Evolutionary conservation across 176 grass and related monocot species (phyloP), one percentile per base, ranked within the genome.

Genomic region (Oryza rufipogon): DNA sequence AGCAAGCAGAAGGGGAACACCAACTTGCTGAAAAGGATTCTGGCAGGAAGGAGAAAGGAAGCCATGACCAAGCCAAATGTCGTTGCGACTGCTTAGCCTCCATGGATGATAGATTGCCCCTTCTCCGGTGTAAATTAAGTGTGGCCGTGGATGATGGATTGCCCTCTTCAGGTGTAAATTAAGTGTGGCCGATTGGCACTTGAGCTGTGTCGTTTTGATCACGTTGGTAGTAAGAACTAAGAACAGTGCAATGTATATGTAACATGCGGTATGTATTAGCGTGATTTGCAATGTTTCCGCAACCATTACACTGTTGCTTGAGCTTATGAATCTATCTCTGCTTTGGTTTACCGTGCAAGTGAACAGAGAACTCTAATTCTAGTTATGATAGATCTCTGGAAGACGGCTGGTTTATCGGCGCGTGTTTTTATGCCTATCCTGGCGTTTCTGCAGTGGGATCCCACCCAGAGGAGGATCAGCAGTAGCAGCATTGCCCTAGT

Each of bases 21-120:
- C 11, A 90, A 81, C 86, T 77, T 97, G 81, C 89, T 97, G 23
- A 87, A 84, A 77, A 88, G 88, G 79, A 90, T 97, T 41, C 81
- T 94, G 20, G 83, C 86, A 81, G 87, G 85, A 46, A 94, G 86
- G 68, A 92, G 86, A 66, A 92, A 83, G 84, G 86, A 92, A 20
- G 82, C 71, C 70, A 86, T 76, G 69, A 66, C 77, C 17, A 94
- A 92, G 51, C 73, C 85, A 6, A 73, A 86, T 33, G 71, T 79
- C 41, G 80, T 79, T n/a, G 45, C 80, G 17, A 81, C 34, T 73
- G 76, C 89, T 75, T 86, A 91, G 79, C 64, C 7, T 47, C 26
- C 56, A 60, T 54, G n/a, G 56, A 42, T 64, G 47, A 2, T 17
- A 32, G 68, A 66, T 22, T 65, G 1, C 39, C 15, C 16, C 11